A percentile compares a stretch with the other conserved stretches of the same genome.
Evolutionary conservation across 139 green algal species (phyloP).

Genomic region (Closterium sp.): DNA sequence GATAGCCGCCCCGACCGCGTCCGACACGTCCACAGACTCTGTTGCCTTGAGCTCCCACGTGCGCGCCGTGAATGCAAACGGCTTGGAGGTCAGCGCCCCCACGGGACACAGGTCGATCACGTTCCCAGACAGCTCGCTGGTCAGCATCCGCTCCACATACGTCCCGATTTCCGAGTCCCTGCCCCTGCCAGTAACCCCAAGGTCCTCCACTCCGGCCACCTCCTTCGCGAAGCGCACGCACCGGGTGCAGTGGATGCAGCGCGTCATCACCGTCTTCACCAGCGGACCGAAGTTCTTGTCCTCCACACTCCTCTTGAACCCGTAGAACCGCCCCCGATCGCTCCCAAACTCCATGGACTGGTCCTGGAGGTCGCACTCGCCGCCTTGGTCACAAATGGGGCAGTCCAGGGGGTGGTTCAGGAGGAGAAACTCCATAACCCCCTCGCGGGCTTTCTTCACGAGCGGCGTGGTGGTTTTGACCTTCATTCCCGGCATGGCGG

Average conservation of each 20-base stretch:
- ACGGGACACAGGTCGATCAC: conserved; percentile 99
- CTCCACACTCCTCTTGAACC: conserved; percentile 76
- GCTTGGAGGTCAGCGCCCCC: conserved; percentile 95
- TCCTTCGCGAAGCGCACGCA: conserved; percentile 95
- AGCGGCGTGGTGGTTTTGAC: conserved; percentile 78
- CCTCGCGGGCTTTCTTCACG: conserved; percentile 97
- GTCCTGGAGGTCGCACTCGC: conserved; percentile 97
- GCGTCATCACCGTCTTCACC: conserved; percentile 96
- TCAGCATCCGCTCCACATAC: conserved; percentile 91
- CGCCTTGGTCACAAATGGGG: conserved; percentile 98
- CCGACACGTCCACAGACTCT: conserved; percentile 88
- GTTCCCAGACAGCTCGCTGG: conserved; percentile 91
- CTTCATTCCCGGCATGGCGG: conserved; percentile 88
- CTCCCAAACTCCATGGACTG: conserved; percentile 92
- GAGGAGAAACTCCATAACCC: conserved; percentile 99
- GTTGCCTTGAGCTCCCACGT: conserved; percentile 95
- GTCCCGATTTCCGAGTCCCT: conserved; percentile 84
- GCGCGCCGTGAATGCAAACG: conserved; percentile 91
- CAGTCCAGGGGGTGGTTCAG: conserved; percentile 98
- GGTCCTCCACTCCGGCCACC: conserved; percentile 89
- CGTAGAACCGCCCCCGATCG: conserved; percentile 86
- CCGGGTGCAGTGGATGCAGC: conserved; percentile 92
- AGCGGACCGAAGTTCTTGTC: conserved; percentile 76
- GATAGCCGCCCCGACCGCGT: conserved; percentile 88
- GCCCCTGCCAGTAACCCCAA: conserved; percentile 90